These are phyloP conservation scores for Zarea fungicola DNA, from an alignment of 2,329 filamentous ascomycete genomes.

Conservation along the genomic window DNA sequence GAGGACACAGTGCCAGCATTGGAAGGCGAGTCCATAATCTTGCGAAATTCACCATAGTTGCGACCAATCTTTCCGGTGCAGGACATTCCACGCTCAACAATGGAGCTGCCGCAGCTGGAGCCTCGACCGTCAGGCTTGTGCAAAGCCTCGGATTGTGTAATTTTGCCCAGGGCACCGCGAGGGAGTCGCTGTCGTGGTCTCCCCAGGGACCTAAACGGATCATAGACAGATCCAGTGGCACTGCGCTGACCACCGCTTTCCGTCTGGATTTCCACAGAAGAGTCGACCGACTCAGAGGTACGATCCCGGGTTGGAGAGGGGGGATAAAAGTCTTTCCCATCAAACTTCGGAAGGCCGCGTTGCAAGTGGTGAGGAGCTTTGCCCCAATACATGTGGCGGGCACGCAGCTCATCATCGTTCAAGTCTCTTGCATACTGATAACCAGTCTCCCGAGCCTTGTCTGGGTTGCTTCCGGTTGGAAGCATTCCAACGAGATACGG, in stretches of 20 bases:
- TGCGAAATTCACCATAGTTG: constrained; percentile 25
- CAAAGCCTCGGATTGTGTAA: constrained; percentile 30
- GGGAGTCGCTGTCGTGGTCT: constrained; percentile 16
- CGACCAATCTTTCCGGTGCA: constrained; percentile 21
- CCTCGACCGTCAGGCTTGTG: constrained; percentile 20
- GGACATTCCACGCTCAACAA: constrained; percentile 20
- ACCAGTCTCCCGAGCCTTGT: constrained; percentile 38
- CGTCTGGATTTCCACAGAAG: neutral
- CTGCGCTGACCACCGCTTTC: constrained; percentile 4
- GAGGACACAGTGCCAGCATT: constrained; percentile 5
- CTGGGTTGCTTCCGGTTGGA: constrained; percentile 38
- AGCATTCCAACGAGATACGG: constrained; percentile 54
- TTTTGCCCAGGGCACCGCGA: constrained; percentile 22
- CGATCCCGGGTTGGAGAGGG: constrained; percentile 45
- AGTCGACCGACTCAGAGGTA: constrained; percentile 10
- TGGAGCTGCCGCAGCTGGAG: constrained; percentile 17
- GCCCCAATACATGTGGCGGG: constrained; percentile 57
- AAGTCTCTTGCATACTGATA: constrained; percentile 53
- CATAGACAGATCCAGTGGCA: constrained; percentile 10
- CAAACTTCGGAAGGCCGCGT: constrained; percentile 55
- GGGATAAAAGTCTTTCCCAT: constrained; percentile 60
- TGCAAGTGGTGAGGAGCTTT: constrained; percentile 46
- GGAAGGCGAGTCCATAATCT: constrained; percentile 16
- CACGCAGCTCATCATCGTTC: constrained; percentile 53
- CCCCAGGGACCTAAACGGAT: constrained; percentile 20